Base-by-base conservation (phyloP, 768 basidiomycete species). In the Boletus insuetus region DNA sequence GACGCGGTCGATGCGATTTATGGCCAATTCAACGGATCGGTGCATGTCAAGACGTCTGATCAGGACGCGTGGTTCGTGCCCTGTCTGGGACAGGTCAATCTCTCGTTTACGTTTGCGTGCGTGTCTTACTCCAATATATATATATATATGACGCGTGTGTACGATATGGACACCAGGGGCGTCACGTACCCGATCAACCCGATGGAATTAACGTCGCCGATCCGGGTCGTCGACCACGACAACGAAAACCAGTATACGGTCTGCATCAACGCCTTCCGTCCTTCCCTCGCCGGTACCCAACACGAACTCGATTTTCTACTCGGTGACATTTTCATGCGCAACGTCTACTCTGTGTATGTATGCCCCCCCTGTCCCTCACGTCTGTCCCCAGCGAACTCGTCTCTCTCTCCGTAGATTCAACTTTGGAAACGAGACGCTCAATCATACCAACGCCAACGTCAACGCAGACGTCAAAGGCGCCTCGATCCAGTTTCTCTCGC, bases 241-340 rank as follows among this genome's bases (percentile, higher is more conserved):
- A 44, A 65, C 17, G 72, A 73, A 6, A 57, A 71, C 2, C 64
- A 73, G 9, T 73, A 73, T 50, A 74, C 75, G 1, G 72, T 75
- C 41, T 80, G 79, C 60, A 52, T 71, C 19, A 68, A 71, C 19
- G 56, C 76, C 2, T 69, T 77, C 41, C 68, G 63, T 1, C 60
- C 65, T 3, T 65, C 66, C 3, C 70, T 75, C 12, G 51, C 63
- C 38, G 62, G 60, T 8, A 56, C 40, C 3, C 54, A 53, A 24
- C 54, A 20, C 47, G 77, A 68, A 14, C 66, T 74, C 29, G 78
- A 79, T 24, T 69, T 70, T n/a, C 46, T 75, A 2, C 69, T 79
- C 39, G 78, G 78, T 2, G 76, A 76, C 55, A 67, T 74, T 5
- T 78, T 78, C 64, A 70, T 79, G 60, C 75, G 78, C 34, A 79